Base-by-base conservation (phyloP, 306 rosid genomes). In the Fagus crenata region DNA sequence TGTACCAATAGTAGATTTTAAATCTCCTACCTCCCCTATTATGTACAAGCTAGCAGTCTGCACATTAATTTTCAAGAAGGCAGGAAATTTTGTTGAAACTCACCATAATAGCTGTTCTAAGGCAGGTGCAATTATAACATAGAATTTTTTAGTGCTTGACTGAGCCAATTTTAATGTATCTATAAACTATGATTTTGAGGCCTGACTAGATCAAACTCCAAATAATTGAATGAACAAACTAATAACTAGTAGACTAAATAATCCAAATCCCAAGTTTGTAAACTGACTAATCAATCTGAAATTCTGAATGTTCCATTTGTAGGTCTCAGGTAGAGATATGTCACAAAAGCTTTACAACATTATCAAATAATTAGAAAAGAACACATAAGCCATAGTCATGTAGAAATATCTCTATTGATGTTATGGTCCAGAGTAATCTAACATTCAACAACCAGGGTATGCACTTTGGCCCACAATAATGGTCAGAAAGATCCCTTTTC, bases 251-350 rank as follows among this genome's bases (percentile, higher is more conserved):
- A 9, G 18, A 32, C 6, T 12, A 32, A 61, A 2, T 9, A 61
- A 22, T 31, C 6, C 40, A 60, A 60, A 63, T 11, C 69, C 37
- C 43, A 14, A 35, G n/a, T 13, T 36, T 4, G 18, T 63, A 35
- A 63, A n/a, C 3, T 37, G 13, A 39, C 32, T 65, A 6, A 17
- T 17, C 14, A 15, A 37, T 65, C 71, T 37, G 32, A 65, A 65
- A 2, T 15, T 65, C 71, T 37, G 6, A n/a, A 65, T 39, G 49
- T 64, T 49, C 18, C 35, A n/a, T 49, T 63, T 64, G 72, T 36
- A 64, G 63, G 72, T 4, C 79, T 72, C 49, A 39, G 39, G 14
- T 33, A 32, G 60, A 49, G 60, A 14, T 6, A 61, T 46, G 42
- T 9, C 59, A 39, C 31, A 43, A 15, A 39, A 65, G 17, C 22